Percentiles rank a stretch among this genome's conserved stretches.
These are phyloP conservation scores for Theileria equi DNA, from an alignment of 169 alveolate genomes.

Conservation along the genomic window DNA sequence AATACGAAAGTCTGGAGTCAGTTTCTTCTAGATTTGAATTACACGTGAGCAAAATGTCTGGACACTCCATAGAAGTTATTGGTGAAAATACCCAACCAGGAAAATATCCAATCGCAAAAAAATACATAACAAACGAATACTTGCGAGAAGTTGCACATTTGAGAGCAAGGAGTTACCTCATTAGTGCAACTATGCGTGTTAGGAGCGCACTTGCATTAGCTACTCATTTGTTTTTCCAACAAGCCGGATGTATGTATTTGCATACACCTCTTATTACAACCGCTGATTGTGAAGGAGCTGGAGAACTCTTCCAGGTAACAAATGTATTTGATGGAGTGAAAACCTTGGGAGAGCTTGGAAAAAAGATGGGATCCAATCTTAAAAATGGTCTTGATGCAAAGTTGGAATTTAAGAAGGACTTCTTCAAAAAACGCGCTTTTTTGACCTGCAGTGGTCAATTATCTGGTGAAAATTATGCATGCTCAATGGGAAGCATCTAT, in stretches of 20 bases:
- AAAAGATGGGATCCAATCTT: neutral
- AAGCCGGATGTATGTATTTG: conserved; percentile 91
- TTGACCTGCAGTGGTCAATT: conserved; percentile 98
- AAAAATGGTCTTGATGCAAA: too few relatives aligned
- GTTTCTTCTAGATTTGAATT: conserved; percentile 51
- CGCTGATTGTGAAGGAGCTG: conserved; percentile 99
- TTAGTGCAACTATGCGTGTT: conserved; percentile 91
- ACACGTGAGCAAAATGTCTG: conserved; percentile 59
- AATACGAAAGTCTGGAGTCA: conserved; percentile 61
- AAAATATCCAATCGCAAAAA: conserved; percentile 92
- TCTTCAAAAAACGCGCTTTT: conserved; percentile 93
- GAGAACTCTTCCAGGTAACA: conserved; percentile 97
- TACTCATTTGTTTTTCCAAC: conserved; percentile 92
- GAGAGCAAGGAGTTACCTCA: conserved; percentile 94
- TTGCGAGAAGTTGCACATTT: conserved; percentile 95
- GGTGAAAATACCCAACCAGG: conserved; percentile 87
- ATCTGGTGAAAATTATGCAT: conserved; percentile 91
- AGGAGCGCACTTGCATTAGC: conserved; percentile 93
- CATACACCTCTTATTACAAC: conserved; percentile 98
- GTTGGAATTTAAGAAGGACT: conserved; percentile 87
- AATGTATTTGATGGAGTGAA: conserved; percentile 84
- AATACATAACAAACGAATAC: conserved; percentile 89
- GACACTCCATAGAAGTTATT: conserved; percentile 67
- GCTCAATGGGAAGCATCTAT: conserved; percentile 95
- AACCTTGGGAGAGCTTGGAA: conserved; percentile 49